Evolutionary conservation across 306 rosid genomes (phyloP), one percentile per base, ranked within the genome.

Genomic region (Vigna unguiculata): DNA sequence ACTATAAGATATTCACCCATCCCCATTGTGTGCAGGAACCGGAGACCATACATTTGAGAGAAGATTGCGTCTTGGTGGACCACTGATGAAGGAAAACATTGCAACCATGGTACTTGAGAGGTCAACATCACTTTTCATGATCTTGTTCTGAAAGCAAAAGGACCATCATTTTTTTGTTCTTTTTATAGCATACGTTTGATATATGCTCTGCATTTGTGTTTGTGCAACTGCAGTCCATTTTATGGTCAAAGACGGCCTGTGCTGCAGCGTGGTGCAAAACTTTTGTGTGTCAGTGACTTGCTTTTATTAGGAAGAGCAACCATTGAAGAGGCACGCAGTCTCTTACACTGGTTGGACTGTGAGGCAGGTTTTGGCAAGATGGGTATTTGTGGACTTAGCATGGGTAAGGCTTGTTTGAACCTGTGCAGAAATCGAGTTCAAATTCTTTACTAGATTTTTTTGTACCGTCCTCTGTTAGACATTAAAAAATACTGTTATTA

Each of bases 91-190:
- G 84, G 85, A 94, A 74, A 94, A 94, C 73, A 88, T 92, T 75
- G 98, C 97, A 81, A 95, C 98, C 57, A 92, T 95, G 97, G 98
- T 95, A 75, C 97, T 95, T 73, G 98, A 95, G 88, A 92, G 98
- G 98, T 95, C 40, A 63, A 84, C 55, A 28, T 84, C 66, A 20
- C 68, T 78, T 75, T 73, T 34, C 75, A 53, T 51, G 40, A 15
- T 55, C 65, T 48, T 43, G 55, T 77, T 64, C 51, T 58, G 8
- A 21, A 59, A 78, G 30, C 62, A 60, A 71, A 74, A 61, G 25
- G 21, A 41, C 21, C 20, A 6, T 51, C 68, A 7, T 72, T 28
- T 65, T 7, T 64, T 41, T 28, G 32, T 28, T 28, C 58, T 49
- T 9, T 40, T 9, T 40, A n/a, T 45, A 16, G 16, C 43, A 55